A percentile compares a stretch with the other conserved stretches of the same genome.
Evolutionary conservation across 2,329 filamentous ascomycete species (phyloP).

Genomic region (Xylariaceae sp.): DNA sequence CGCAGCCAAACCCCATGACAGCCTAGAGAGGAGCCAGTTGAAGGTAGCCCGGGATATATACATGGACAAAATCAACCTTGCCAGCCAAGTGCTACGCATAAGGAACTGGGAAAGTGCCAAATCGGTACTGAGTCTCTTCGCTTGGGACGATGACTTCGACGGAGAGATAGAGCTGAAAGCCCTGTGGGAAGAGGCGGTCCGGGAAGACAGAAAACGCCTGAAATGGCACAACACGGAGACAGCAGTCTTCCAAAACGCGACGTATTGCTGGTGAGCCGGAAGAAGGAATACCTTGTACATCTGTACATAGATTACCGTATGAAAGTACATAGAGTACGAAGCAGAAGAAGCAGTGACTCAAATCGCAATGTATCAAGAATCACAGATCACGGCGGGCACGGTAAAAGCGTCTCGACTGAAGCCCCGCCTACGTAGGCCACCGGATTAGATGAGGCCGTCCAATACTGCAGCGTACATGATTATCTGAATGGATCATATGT

Average conservation of each 20-base stretch:
- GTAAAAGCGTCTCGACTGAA: not conserved
- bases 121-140: constrained; percentile 41
- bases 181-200: constrained; percentile 46
- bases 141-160: constrained; percentile 45
- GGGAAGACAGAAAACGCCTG: constrained; percentile 25
- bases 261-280: constrained; percentile 13
- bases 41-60: constrained; percentile 43
- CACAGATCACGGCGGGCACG: not conserved
- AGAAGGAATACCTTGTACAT: constrained; percentile 6
- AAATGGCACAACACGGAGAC: constrained; percentile 17
- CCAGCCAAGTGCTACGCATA: constrained; percentile 42
- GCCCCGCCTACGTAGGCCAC: not conserved
- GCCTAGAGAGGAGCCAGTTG: constrained; percentile 42
- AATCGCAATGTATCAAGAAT: not conserved
- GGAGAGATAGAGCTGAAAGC: constrained; percentile 44
- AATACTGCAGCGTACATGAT: not conserved
- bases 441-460: not conserved
- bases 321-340: not conserved
- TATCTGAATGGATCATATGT: not conserved
- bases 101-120: constrained; percentile 45
- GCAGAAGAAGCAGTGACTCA: not conserved
- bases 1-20: constrained; percentile 41
- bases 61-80: constrained; percentile 45
- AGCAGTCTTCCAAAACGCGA: constrained; percentile 6
- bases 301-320: not conserved